A percentile compares a stretch with the other conserved stretches of the same genome.
These are phyloP conservation scores for Rostrohypoxylon terebratum DNA, from an alignment of 495 filamentous ascomycete genomes.

Conservation along the genomic window DNA sequence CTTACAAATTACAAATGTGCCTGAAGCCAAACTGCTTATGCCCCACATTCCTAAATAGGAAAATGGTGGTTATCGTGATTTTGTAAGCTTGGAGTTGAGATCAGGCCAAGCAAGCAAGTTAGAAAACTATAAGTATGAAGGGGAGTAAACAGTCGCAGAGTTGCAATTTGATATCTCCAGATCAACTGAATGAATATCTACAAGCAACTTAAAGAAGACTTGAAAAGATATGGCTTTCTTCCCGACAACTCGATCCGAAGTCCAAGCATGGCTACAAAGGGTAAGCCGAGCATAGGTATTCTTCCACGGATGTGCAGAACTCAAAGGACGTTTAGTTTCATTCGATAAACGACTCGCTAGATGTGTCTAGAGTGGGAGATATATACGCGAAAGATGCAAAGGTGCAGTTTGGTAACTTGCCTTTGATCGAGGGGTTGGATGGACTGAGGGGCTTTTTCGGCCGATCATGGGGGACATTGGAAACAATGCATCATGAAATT, in stretches of 20 bases:
- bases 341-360: slow-evolving; percentile 30
- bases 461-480: slow-evolving; percentile 27
- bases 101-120: neutral
- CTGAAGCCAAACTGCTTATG: neutral
- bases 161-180: neutral
- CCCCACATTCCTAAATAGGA: slow-evolving; percentile 36
- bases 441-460: slow-evolving; percentile 31
- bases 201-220: neutral
- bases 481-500: slow-evolving; percentile 45
- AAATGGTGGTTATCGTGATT: slow-evolving; percentile 35
- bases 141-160: neutral
- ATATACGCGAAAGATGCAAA: slow-evolving; percentile 35
- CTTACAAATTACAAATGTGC: neutral
- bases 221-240: slow-evolving; percentile 38
- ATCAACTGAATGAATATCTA: neutral
- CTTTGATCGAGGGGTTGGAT: slow-evolving; percentile 30
- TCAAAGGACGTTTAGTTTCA: slow-evolving; percentile 30
- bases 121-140: slow-evolving; percentile 31
- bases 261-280: slow-evolving; percentile 33
- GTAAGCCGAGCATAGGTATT: slow-evolving; percentile 22
- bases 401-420: slow-evolving; percentile 41
- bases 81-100: slow-evolving; percentile 22
- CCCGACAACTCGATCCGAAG: slow-evolving; percentile 31
- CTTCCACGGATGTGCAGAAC: neutral
- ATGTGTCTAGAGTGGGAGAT: slow-evolving; percentile 18